Evolutionary conservation across 441 rosid genomes (phyloP), one percentile per base, ranked within the genome.

Genomic region (Populus hybrid): DNA sequence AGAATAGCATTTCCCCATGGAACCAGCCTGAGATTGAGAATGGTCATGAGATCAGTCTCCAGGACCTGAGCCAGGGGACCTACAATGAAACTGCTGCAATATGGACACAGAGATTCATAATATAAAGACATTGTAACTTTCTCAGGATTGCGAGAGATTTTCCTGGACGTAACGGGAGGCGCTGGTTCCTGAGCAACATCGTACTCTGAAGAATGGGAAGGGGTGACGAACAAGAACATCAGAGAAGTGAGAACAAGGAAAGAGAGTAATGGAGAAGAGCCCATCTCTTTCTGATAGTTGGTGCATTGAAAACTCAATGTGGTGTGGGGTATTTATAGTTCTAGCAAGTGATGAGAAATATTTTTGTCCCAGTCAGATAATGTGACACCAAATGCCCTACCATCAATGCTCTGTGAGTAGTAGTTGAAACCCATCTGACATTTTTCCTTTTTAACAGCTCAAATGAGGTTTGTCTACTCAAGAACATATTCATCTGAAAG

Each of bases 1-100:
- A 66, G 3, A 10, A 42, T 1, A 28, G 80, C 80, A 50, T 78
- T 78, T 14, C 76, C 80, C 76, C 80, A 78, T 10, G 80, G 76
- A 38, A 72, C 42, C 20, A 78, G 67, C 18, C 67, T 40, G 16
- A 78, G 80, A 65, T 72, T 61, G 35, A 66, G 24, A 67, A 78
- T 78, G 80, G 46, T 42, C 24, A 72, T 66, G 23, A 78, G 76
- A 35, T 78, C 80, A 72, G 67, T 66, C 11, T 65, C 24, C 20
- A 72, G 5, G 3, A 54, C 67, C 0, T 66, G 57, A 42, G 76
- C 67, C 14, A 78, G 65, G 23, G 66, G 36, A 42, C 36, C 18
- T 1, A 30, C 54, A 3, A 78, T 78, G 67, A 78, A 66, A 21
- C 35, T 50, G 35, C 24, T 5, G 73, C 80, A 65, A 18, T 65